Conservation (phyloP, 2,329 filamentous ascomycete species). For the Aspergillus pseudoglaucus region DNA sequence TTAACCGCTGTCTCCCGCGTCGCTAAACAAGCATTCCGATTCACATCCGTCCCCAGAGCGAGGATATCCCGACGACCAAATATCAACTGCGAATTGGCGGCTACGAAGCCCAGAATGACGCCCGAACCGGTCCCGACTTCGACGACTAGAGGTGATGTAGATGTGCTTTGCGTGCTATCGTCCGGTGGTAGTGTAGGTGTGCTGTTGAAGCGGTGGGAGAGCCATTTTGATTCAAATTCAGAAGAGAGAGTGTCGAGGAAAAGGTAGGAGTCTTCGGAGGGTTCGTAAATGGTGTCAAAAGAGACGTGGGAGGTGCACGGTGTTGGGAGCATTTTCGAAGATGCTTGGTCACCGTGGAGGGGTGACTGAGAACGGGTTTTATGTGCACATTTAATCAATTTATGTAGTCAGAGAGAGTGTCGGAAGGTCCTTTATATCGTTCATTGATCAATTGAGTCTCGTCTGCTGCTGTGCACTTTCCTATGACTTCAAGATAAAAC, state of each 20-base stretch:
- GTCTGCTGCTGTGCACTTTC: too few species aligned
- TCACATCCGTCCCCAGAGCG: conserved; percentile 75
- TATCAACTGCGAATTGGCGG: conserved; percentile 65
- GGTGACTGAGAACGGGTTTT: background rate
- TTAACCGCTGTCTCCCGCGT: conserved; percentile 61
- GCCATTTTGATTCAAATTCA: conserved; percentile 59
- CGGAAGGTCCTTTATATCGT: too few species aligned
- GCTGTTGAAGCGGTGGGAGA: conserved; percentile 54
- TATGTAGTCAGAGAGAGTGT: too few species aligned
- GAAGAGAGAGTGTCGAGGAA: conserved; percentile 86
- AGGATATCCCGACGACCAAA: conserved; percentile 67
- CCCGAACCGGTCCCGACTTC: conserved; percentile 91
- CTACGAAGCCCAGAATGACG: conserved; percentile 82
- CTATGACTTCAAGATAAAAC: too few species aligned
- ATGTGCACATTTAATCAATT: background rate
- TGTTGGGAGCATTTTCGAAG: conserved; percentile 70
- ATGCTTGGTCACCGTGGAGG: background rate
- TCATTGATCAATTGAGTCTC: too few species aligned
- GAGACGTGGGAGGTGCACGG: conserved; percentile 88
- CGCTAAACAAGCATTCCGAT: conserved; percentile 71
- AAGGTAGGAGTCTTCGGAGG: conserved; percentile 91
- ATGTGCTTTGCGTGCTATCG: conserved; percentile 8
- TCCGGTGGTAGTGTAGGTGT: background rate
- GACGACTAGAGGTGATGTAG: conserved; percentile 56
- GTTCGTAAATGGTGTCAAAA: conserved; percentile 86